Base-by-base conservation (phyloP, 2,329 filamentous ascomycete genomes). In the Aspergillus sp. region DNA sequence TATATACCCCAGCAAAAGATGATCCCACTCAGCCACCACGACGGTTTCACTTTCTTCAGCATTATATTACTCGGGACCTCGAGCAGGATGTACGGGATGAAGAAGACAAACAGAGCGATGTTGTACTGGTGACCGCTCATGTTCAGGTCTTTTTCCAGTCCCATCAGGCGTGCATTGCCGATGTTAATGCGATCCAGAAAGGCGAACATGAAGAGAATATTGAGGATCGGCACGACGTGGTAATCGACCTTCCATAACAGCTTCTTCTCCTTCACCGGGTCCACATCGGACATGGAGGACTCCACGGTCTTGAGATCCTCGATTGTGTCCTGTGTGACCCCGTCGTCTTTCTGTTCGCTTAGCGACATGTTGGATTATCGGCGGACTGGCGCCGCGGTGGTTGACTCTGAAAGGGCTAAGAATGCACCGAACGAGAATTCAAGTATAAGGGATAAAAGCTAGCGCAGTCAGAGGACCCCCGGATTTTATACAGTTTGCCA, bases 101-200 rank as follows among this genome's bases (percentile, higher is more conserved):
- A 78, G 54, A 78, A 77, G 9, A 77, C 69, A 50, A 71, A 72
- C 2, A 78, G 59, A 1, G 72, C 71, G 29, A 72, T 66, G 53
- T 76, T 77, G 53, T 71, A 79, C 47, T 73, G 68, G 47, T 71
- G 70, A 16, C 64, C 67, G 4, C 62, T 65, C 76, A 80, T 76
- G 44, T 69, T 54, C 41, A 79, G 64, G 46, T 76, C 71, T 43
- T 62, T 61, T 56, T 77, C 73, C 11, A 79, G 59, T 3, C 76
- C 75, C 47, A 75, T 69, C 13, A 78, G 66, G 4, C 76, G 69
- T 1, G 76, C 77, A 63, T 79, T 79, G 23, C 75, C 76, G 49
- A 79, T 78, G 55, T 76, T 76, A 60, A 74, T 72, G n/a, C 76
- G 69, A 55, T 79, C 76, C 7, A 79, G 62, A 49, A 78, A 78